Percentiles rank a stretch among this genome's conserved stretches.
These are phyloP conservation scores for Fagus crenata DNA, from an alignment of 306 rosid species.

Conservation along the genomic window DNA sequence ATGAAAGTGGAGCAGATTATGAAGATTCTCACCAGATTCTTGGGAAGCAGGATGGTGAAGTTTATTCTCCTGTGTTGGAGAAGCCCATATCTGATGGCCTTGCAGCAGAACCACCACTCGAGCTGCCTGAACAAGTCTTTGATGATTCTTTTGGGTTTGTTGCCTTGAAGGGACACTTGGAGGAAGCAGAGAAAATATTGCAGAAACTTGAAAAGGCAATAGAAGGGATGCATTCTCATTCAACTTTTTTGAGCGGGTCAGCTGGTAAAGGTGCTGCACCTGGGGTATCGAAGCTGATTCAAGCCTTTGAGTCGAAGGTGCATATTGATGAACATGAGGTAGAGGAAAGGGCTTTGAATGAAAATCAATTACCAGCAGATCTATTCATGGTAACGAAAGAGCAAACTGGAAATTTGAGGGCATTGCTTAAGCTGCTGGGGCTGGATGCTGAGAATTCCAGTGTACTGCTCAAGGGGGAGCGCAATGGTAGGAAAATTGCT, in stretches of 20 bases:
- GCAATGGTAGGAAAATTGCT: slow-evolving; percentile 48
- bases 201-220: slow-evolving; percentile 63
- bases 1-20: slow-evolving; percentile 33
- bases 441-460: slow-evolving; percentile 54
- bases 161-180: slow-evolving; percentile 46
- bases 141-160: slow-evolving; percentile 55
- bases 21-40: slow-evolving; percentile 37
- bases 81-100: slow-evolving; percentile 30
- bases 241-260: slow-evolving; percentile 43
- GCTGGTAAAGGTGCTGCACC: slow-evolving; percentile 51
- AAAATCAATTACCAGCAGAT: slow-evolving; percentile 40
- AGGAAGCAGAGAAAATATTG: slow-evolving; percentile 59
- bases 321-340: slow-evolving; percentile 58
- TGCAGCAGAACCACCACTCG: slow-evolving; percentile 30
- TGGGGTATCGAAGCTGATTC: slow-evolving; percentile 75
- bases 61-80: slow-evolving; percentile 14
- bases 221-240: slow-evolving; percentile 47
- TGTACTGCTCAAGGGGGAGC: slow-evolving; percentile 59
- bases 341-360: slow-evolving; percentile 38
- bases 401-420: slow-evolving; percentile 58
- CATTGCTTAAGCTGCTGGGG: slow-evolving; percentile 53
- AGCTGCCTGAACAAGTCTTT: slow-evolving; percentile 40
- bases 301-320: slow-evolving; percentile 75
- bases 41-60: slow-evolving; percentile 36
- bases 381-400: slow-evolving; percentile 48